Conservation (phyloP, 192 early-diverging fungal species). For the Coemansia erecta region DNA sequence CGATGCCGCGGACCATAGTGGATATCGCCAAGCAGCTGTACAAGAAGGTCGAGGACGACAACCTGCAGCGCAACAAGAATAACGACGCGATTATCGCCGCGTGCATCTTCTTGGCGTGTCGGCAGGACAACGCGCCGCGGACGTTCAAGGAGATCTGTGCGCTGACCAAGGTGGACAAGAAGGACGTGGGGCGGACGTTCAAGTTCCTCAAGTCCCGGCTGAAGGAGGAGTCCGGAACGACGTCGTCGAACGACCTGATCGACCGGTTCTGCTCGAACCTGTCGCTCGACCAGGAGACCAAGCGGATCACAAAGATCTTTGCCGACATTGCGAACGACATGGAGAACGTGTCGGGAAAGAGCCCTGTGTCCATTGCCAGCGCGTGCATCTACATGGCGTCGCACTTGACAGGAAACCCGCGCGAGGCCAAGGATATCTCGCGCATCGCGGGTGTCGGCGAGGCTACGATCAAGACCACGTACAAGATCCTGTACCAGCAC, state of each 20-base stretch:
- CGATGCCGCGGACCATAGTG: constrained; percentile 71
- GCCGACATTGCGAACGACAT: constrained; percentile 74
- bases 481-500: constrained; percentile 66
- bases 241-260: constrained; percentile 73
- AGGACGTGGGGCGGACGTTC: constrained; percentile 85
- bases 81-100: constrained; percentile 86
- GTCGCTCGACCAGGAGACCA: constrained; percentile 65
- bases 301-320: constrained; percentile 68
- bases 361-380: constrained; percentile 89
- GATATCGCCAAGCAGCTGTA: constrained; percentile 94
- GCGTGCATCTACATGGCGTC: constrained; percentile 88
- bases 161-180: constrained; percentile 87
- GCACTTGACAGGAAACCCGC: constrained; percentile 63
- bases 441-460: constrained; percentile 87
- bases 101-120: constrained; percentile 91
- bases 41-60: constrained; percentile 85
- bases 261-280: constrained; percentile 82
- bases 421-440: constrained; percentile 77
- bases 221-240: constrained; percentile 59
- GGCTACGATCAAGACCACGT: constrained; percentile 86
- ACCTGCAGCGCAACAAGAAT: constrained; percentile 76
- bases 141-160: constrained; percentile 94
- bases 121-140: constrained; percentile 76
- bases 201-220: constrained; percentile 55
- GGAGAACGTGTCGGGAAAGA: constrained; percentile 88